Evolutionary conservation across 2,329 filamentous ascomycete species (phyloP).

Genomic region (Westerdykella ornata): DNA sequence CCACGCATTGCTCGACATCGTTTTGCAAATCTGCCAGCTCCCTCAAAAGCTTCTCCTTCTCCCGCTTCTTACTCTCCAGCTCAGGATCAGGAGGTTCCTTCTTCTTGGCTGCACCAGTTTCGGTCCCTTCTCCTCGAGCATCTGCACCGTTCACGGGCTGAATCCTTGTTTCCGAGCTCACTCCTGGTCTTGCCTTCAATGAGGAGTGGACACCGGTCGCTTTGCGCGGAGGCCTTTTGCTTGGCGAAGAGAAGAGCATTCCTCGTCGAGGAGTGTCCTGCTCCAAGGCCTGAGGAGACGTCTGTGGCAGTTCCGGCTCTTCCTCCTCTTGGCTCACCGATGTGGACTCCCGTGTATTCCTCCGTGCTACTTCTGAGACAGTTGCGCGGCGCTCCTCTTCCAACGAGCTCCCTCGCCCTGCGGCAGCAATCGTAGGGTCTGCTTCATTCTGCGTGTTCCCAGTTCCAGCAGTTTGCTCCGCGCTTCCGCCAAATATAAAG

Average conservation of each 20-base stretch:
- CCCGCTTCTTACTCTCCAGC: constrained; percentile 23
- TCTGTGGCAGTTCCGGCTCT: constrained; percentile 15
- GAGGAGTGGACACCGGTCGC: background rate
- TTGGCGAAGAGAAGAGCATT: constrained; percentile 27
- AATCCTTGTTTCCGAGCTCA: background rate
- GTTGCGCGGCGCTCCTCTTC: constrained; percentile 1
- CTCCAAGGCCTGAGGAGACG: constrained; percentile 13
- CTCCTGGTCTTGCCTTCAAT: background rate
- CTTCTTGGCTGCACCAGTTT: constrained; percentile 1
- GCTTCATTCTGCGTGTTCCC: background rate
- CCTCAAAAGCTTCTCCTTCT: constrained; percentile 24
- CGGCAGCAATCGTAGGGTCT: constrained; percentile 1
- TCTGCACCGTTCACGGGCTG: constrained; percentile 6
- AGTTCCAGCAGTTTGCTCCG: background rate
- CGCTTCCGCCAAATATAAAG: constrained; percentile 13
- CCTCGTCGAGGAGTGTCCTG: constrained; percentile 20
- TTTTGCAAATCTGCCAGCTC: constrained; percentile 27
- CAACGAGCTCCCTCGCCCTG: constrained; percentile 7
- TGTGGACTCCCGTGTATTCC: no score
- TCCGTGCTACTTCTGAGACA: background rate
- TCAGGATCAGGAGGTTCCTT: constrained; percentile 16
- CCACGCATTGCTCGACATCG: constrained; percentile 25
- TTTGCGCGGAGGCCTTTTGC: constrained; percentile 21
- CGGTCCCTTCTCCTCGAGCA: constrained; percentile 1
- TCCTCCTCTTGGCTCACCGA: constrained; percentile 10